phyloP scores from a whole-genome alignment of 257 asterid genomes.

The Verbena officinalis region DNA sequence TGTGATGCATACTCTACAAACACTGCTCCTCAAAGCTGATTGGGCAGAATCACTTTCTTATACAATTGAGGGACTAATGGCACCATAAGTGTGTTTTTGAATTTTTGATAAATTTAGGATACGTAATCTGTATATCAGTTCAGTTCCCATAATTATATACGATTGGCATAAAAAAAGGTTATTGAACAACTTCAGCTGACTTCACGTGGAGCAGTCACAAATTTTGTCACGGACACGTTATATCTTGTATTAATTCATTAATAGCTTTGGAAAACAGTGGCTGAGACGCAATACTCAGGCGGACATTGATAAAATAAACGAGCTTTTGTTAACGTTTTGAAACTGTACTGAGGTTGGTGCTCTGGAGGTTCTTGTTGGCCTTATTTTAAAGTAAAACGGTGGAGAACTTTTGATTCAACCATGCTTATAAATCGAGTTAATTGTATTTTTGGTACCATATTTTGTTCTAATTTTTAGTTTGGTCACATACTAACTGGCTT shows the following conservation, averaged over 20 bases:
- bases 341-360: too few relatives aligned
- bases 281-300: not conserved
- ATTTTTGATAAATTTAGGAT: conserved; percentile 30
- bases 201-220: conserved; percentile 5
- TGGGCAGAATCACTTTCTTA: conserved; percentile 77
- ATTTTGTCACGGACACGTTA: conserved; percentile 26
- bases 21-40: conserved; percentile 74
- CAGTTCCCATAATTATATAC: conserved; percentile 15
- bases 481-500: too few relatives aligned
- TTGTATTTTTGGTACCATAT: too few relatives aligned
- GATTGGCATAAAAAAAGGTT: conserved; percentile 28
- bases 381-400: too few relatives aligned
- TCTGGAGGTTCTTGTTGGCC: too few relatives aligned
- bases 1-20: conserved; percentile 73
- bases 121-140: conserved; percentile 24
- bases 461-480: too few relatives aligned
- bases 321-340: too few relatives aligned
- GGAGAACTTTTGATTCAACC: too few relatives aligned
- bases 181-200: conserved; percentile 16
- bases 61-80: conserved; percentile 66
- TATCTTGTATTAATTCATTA: conserved; percentile 12
- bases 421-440: too few relatives aligned
- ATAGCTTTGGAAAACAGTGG: conserved; percentile 3
- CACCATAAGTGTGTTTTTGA: conserved; percentile 51
- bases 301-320: conserved; percentile 27